phyloP scores from a whole-genome alignment of 768 basidiomycete genomes.

The Trametopsis cervina region DNA sequence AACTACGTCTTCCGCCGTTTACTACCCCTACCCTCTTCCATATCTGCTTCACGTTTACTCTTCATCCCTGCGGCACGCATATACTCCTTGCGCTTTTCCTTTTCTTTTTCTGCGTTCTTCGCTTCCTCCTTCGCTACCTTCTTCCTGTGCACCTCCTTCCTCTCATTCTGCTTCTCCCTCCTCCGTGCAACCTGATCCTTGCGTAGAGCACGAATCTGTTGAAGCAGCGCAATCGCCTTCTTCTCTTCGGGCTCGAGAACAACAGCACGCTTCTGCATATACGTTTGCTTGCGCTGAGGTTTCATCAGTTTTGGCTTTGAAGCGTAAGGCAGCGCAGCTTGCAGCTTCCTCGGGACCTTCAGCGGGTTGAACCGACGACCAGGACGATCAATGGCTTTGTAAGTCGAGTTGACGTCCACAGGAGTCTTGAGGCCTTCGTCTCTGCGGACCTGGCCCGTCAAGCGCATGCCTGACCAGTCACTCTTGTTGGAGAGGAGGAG shows the following conservation, averaged over 20 bases:
- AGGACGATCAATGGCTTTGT: slow-evolving; percentile 75
- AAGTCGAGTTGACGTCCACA: slow-evolving; percentile 74
- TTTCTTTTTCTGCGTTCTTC: slow-evolving; percentile 58
- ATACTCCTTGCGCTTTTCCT: slow-evolving; percentile 67
- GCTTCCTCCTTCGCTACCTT: slow-evolving; percentile 66
- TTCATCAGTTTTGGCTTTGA: slow-evolving; percentile 85
- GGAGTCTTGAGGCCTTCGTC: slow-evolving; percentile 84
- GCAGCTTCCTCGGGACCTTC: slow-evolving; percentile 83
- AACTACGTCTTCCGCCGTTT: slow-evolving; percentile 35
- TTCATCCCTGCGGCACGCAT: slow-evolving; percentile 71
- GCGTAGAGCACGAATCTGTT: slow-evolving; percentile 87
- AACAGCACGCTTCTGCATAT: slow-evolving; percentile 91
- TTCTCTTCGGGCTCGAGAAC: slow-evolving; percentile 95
- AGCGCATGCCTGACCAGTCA: slow-evolving; percentile 91
- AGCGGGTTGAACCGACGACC: slow-evolving; percentile 88
- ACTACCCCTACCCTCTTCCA: slow-evolving; percentile 46
- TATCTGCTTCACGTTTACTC: slow-evolving; percentile 56
- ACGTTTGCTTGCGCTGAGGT: slow-evolving; percentile 69
- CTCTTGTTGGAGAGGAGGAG: slow-evolving; percentile 76
- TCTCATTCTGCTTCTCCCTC: slow-evolving; percentile 83
- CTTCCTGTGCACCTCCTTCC: slow-evolving; percentile 60
- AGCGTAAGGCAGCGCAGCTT: slow-evolving; percentile 84
- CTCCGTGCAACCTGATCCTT: slow-evolving; percentile 80
- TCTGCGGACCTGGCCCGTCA: slow-evolving; percentile 89
- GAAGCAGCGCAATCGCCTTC: slow-evolving; percentile 82